A percentile compares a stretch with the other conserved stretches of the same genome.
Evolutionary conservation across 495 filamentous ascomycete genomes (phyloP).

Genomic region (Hyaloscypha variabilis): DNA sequence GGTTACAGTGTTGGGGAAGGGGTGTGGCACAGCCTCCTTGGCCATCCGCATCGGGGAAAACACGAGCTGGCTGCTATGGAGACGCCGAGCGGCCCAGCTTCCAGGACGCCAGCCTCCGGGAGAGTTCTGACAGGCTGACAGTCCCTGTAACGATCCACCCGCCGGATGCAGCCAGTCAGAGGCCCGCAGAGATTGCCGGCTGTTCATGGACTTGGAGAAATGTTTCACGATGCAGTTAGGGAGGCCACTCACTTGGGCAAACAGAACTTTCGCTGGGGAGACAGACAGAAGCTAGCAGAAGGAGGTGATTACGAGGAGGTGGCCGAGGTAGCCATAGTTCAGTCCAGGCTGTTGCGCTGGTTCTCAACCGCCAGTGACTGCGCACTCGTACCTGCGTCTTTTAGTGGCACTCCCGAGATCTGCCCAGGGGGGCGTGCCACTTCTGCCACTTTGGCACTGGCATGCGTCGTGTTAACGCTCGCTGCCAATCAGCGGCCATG

Average conservation of each 20-base stretch:
- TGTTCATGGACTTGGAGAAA: background rate
- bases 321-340: background rate
- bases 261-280: background rate
- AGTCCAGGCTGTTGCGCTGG: background rate
- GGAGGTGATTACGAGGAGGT: background rate
- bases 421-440: background rate
- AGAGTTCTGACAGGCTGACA: background rate
- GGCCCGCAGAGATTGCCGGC: background rate
- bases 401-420: slow-evolving; percentile 1
- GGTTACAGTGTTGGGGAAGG: background rate
- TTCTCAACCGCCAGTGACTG: background rate
- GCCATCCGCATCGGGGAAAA: background rate
- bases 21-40: background rate
- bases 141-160: background rate
- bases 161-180: background rate
- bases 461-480: background rate
- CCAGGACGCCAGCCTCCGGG: too few relatives aligned
- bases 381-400: background rate
- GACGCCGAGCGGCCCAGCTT: background rate
- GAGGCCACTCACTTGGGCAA: background rate
- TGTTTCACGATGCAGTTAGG: background rate
- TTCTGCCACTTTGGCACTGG: background rate
- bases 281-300: background rate
- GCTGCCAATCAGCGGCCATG: background rate
- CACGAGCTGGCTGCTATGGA: background rate